These are phyloP conservation scores for Yueomyces sinensis DNA, from an alignment of 805 yeast genomes.

Conservation along the genomic window DNA sequence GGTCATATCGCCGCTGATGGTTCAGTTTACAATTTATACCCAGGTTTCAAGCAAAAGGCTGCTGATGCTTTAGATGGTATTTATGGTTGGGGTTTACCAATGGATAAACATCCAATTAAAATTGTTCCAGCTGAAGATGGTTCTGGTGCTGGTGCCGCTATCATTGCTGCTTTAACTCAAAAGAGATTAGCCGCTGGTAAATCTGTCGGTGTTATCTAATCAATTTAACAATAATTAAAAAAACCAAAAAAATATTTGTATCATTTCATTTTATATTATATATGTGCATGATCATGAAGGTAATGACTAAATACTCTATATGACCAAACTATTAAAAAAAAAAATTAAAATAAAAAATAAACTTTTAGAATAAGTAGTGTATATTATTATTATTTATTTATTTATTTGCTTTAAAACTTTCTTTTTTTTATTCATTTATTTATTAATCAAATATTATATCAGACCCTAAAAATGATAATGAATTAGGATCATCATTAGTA, in stretches of 20 bases:
- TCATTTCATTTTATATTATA: background rate
- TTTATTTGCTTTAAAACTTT: too few relatives aligned
- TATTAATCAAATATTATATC: background rate
- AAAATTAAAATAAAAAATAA: too few relatives aligned
- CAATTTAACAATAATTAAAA: background rate
- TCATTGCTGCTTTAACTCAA: constrained; percentile 89
- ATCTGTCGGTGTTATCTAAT: constrained; percentile 39
- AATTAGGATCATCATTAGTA: background rate
- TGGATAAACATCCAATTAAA: constrained; percentile 56
- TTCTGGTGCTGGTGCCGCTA: constrained; percentile 97
- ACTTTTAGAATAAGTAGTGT: too few relatives aligned
- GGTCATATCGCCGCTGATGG: constrained; percentile 97
- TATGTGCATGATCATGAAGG: background rate
- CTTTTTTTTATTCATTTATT: too few relatives aligned
- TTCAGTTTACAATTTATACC: constrained; percentile 87
- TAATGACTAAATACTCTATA: background rate
- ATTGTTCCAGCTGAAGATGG: constrained; percentile 96
- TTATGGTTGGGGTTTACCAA: constrained; percentile 54
- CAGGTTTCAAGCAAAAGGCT: constrained; percentile 81
- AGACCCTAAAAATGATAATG: background rate
- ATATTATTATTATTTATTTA: too few relatives aligned
- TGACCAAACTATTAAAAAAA: too few relatives aligned
- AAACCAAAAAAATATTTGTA: too few relatives aligned
- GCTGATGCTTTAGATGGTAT: constrained; percentile 81
- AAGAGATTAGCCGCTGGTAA: constrained; percentile 59